These are phyloP conservation scores for Dillenia turbinata DNA, from an alignment of 164 flowering plant genomes.

Conservation along the genomic window DNA sequence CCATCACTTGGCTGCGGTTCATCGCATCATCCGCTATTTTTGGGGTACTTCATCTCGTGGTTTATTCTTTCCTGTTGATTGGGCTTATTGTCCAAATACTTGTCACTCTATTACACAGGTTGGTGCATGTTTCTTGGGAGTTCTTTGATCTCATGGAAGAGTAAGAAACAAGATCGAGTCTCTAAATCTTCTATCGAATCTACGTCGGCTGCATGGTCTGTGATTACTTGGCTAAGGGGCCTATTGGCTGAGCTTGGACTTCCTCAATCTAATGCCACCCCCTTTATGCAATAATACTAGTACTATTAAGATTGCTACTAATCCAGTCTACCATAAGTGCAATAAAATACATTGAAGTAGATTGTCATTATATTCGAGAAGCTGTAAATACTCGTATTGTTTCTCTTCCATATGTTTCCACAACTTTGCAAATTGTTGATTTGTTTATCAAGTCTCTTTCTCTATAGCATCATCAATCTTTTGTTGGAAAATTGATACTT, in stretches of 20 bases:
- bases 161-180: neutral
- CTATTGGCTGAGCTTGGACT: neutral
- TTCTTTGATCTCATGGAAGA: neutral
- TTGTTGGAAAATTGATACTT: no score
- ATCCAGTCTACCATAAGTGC: neutral
- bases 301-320: neutral
- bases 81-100: constrained; percentile 1
- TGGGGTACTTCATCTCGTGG: neutral
- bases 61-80: no score
- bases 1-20: constrained; percentile 1
- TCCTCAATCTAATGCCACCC: neutral
- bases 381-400: no score
- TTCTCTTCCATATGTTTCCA: no score
- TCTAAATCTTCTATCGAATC: neutral
- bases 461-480: no score
- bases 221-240: neutral
- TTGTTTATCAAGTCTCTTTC: no score
- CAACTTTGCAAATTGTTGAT: no score
- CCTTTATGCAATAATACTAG: neutral
- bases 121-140: constrained; percentile 10
- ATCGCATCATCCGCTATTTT: constrained; percentile 1
- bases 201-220: neutral
- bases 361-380: no score
- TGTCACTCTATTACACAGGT: constrained; percentile 2
- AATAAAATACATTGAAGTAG: no score